Conservation (phyloP, 2,329 filamentous ascomycete genomes). For the Fusarium staphyleae region DNA sequence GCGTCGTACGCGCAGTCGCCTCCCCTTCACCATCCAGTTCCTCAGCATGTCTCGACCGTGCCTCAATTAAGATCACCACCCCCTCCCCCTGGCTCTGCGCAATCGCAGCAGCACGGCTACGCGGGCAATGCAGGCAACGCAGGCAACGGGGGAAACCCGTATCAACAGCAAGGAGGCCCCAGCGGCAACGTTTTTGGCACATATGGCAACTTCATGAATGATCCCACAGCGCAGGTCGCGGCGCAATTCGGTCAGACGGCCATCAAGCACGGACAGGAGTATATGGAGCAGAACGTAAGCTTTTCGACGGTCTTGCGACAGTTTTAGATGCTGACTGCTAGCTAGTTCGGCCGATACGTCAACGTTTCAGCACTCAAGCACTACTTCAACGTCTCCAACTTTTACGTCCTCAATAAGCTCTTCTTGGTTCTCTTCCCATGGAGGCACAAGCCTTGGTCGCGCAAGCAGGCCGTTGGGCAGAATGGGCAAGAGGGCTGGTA, state of each 20-base stretch:
- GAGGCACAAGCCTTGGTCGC: conserved; percentile 97
- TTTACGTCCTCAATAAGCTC: conserved; percentile 93
- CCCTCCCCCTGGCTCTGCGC: conserved; percentile 75
- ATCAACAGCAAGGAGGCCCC: conserved; percentile 68
- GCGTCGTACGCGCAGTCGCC: conserved; percentile 85
- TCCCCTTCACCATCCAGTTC: conserved; percentile 94
- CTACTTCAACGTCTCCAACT: conserved; percentile 99
- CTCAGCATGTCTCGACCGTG: conserved; percentile 97
- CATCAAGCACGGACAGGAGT: conserved; percentile 90
- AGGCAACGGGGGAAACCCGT: conserved; percentile 78
- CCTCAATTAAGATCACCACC: conserved; percentile 95
- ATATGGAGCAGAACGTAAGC: conserved; percentile 91
- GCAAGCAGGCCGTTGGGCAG: conserved; percentile 78
- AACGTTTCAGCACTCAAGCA: conserved; percentile 94
- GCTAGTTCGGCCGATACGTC: conserved; percentile 73
- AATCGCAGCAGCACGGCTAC: conserved; percentile 67
- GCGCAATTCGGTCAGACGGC: conserved; percentile 93
- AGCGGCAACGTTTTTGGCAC: conserved; percentile 67
- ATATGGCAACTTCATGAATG: conserved; percentile 94
- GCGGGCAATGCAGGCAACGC: conserved; percentile 77
- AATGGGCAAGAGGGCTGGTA: conserved; percentile 78
- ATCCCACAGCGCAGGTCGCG: conserved; percentile 93
- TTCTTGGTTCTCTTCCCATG: conserved; percentile 95
- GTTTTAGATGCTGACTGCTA: conserved; percentile 18
- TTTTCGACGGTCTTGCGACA: not conserved